These are phyloP conservation scores for Phytophthora multivora DNA, from an alignment of 352 stramenopile species.

Conservation along the genomic window DNA sequence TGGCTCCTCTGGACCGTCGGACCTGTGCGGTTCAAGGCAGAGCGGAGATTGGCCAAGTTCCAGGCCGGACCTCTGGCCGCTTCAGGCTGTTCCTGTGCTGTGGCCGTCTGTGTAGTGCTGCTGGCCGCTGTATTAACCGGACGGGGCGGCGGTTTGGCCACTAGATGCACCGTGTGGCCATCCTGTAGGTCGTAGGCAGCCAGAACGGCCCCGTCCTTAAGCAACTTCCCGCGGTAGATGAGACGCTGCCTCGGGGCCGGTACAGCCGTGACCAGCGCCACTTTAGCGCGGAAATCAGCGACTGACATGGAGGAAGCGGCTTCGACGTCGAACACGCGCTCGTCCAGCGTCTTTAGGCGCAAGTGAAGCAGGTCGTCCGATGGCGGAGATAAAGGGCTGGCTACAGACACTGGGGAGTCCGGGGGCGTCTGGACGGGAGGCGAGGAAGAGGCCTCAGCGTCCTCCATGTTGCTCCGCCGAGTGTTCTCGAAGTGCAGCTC, in stretches of 20 bases:
- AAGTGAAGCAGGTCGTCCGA: constrained; percentile 31
- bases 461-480: constrained; percentile 3
- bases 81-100: not conserved
- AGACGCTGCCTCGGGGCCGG: constrained; percentile 77
- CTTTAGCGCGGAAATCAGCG: constrained; percentile 63
- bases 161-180: constrained; percentile 92
- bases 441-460: not conserved
- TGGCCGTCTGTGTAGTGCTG: constrained; percentile 22
- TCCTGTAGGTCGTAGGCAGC: constrained; percentile 89
- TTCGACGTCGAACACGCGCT: constrained; percentile 74
- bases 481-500: not conserved
- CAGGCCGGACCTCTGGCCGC: constrained; percentile 41
- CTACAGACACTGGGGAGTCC: not conserved
- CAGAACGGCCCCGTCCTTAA: constrained; percentile 80
- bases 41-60: constrained; percentile 67
- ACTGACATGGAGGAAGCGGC: constrained; percentile 50
- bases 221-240: constrained; percentile 92
- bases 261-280: constrained; percentile 63
- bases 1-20: not conserved
- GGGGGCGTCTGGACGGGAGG: constrained; percentile 4
- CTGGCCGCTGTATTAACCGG: not conserved
- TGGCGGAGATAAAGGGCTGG: not conserved
- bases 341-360: constrained; percentile 79
- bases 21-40: constrained; percentile 39
- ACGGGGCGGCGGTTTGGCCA: constrained; percentile 56